Evolutionary conservation across 2,329 filamentous ascomycete species (phyloP), one percentile per base, ranked within the genome.

Genomic region (Penicillium frequentans): DNA sequence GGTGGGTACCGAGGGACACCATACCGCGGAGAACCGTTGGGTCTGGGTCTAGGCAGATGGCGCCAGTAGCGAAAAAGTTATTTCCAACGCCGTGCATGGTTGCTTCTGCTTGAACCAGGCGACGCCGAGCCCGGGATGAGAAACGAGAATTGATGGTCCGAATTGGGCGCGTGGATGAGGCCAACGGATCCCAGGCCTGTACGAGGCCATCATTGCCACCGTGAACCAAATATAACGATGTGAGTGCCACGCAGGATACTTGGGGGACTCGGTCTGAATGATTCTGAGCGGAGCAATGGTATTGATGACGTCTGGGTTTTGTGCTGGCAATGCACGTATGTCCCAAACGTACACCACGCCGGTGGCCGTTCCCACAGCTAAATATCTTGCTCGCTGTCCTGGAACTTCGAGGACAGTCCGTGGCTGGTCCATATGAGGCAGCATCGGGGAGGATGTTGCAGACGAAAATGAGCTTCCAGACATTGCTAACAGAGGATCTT

Each of bases 111-210:
- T 89, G 86, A 5, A 84, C 80, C 67, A 80, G 84, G 74, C 92
- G 86, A 55, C 93, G 90, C 61, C 93, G 90, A 50, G 93, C 89
- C 27, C 91, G 87, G 8, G 90, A 88, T 2, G 90, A 90, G 63
- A 93, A 92, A 14, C 90, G 87, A 3, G 91, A 91, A 70, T 96
- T 93, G 53, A 99, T 81, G 0, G 92, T 98, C 39, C 92, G 86
- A 51, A 98, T 84, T 0, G 95, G 91, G 21, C 88, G 86, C 19
- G 82, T 75, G 0, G 84, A 89, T 2, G 93, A 98, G 1, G 88
- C 91, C 47, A 99, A 79, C n/a, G 90, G 90, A 77, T 99, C 95
- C 95, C 95, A 99, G 6, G 92, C 90, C 73, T 98, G 95, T 5
- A 96, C 93, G 3, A 98, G 84, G 1, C 95, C 93, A 75, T 99